Percentiles rank a stretch among this genome's conserved stretches.
Evolutionary conservation across 2,329 filamentous ascomycete species (phyloP).

Genomic region (Aureobasidium sp.): DNA sequence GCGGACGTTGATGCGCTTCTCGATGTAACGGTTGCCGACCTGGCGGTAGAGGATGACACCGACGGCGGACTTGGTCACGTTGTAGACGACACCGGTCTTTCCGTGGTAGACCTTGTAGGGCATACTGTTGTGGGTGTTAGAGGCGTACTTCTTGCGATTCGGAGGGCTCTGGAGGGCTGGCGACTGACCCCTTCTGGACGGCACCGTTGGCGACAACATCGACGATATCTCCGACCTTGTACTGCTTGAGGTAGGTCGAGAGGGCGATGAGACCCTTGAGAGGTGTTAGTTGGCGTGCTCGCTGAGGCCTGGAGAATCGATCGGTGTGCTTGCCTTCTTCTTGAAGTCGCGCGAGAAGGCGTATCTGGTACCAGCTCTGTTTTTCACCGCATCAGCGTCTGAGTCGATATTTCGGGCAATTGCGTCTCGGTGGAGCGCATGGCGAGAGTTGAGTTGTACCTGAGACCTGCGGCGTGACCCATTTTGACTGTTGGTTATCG

Average conservation of each 20-base stretch:
- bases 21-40: slow-evolving; percentile 98
- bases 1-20: slow-evolving; percentile 99
- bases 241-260: slow-evolving; percentile 89
- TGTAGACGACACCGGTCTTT: slow-evolving; percentile 67
- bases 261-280: slow-evolving; percentile 75
- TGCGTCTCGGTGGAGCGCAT: neutral
- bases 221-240: slow-evolving; percentile 98
- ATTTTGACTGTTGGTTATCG: slow-evolving; percentile 30
- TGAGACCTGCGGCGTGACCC: slow-evolving; percentile 44
- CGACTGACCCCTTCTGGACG: slow-evolving; percentile 86
- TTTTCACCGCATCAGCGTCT: slow-evolving; percentile 10
- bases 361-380: slow-evolving; percentile 32
- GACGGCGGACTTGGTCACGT: slow-evolving; percentile 96
- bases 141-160: neutral
- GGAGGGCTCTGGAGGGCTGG: neutral
- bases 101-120: slow-evolving; percentile 99
- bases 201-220: slow-evolving; percentile 99
- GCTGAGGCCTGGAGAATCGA: neutral
- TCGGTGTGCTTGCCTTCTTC: slow-evolving; percentile 38
- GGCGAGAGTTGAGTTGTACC: slow-evolving; percentile 12
- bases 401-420: neutral
- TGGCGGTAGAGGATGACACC: slow-evolving; percentile 99
- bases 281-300: slow-evolving; percentile 7
- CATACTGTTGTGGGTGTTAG: slow-evolving; percentile 54
- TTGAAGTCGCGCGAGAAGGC: slow-evolving; percentile 90